Evolutionary conservation across 163 green algal species (phyloP), one percentile per base, ranked within the genome.

Genomic region (Scenedesmus sp.): DNA sequence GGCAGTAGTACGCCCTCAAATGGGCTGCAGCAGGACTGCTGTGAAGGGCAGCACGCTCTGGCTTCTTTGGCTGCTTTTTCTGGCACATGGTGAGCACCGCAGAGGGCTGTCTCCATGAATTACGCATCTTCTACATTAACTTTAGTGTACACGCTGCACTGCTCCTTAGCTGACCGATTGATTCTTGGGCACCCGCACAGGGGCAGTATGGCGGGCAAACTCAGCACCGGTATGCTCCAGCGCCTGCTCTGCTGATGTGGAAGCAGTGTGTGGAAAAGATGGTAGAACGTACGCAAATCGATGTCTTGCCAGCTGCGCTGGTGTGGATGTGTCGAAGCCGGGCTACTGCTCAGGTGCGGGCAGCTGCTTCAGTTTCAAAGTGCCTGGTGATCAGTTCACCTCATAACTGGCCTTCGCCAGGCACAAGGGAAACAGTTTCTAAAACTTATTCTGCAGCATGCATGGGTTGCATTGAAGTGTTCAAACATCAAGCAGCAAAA

Each of bases 291-390:
- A 92, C 46, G 54, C n/a, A 18, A 92, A 88, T 64, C 52, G 59
- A 7, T 92, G 88, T 16, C 16, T 92, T n/a, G 88, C 88, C 23
- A 64, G 26, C 23, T 92, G 88, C 67, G 88, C 88, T 55, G 64
- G 73, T 10, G 79, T 84, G 8, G 12, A 20, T 5, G 60, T 88
- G 4, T 34, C 20, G 5, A n/a, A 84, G 4, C 13, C 46, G 18
- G 88, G 88, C 64, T 92, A 92, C 81, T 92, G 88, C 62, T 18
- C 59, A 62, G 88, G 88, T 92, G 79, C 81, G 81, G 20, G 87
- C 55, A 82, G 76, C 23, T 74, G 64, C 74, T 62, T 60, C 9
- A 26, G 55, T 26, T 52, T 73, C 18, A 87, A 26, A 64, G 16
- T 62, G 81, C 54, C 81, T 26, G 46, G 54, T 86, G 81, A 59